Base-by-base conservation (phyloP, 768 basidiomycete species). In the Albatrellus ellisii region DNA sequence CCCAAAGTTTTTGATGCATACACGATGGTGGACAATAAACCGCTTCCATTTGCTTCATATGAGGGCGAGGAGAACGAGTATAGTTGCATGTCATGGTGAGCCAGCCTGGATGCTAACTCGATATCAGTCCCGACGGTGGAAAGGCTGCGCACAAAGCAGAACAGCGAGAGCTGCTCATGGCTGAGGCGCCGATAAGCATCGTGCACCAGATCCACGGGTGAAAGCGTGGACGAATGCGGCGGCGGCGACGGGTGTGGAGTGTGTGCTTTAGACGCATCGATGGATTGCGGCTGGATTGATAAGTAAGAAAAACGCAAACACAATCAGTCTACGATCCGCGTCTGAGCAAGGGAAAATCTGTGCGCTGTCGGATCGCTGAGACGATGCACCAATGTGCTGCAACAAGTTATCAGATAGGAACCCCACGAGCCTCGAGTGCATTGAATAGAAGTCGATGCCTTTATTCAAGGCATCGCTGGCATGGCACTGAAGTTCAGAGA, bases 71-170 rank as follows among this genome's bases (percentile, higher is more conserved):
- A 67, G 50, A 82, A 76, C 52, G 77, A 70, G 55, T 86, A 88
- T 20, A 72, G 73, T 50, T 81, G 74, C 41, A 81, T 59, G 58
- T 89, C 86, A 54, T 84, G 72, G 44, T 83, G 77, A 6, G 79
- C 73, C 20, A 89, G 70, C 17, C 84, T 70, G 7, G 73, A 70
- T 33, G 79, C 79, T 24, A 87, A 75, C 42, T 84, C 82, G 39
- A 54, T 36, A 46, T 79, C 66, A 36, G 71, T 64, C 31, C 84
- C 85, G 10, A 69, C 61, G 0, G 68, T 75, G 38, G 79, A 75
- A n/a, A 88, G 64, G 44, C 69, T 75, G 47, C 85, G 73, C 32
- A 77, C 71, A 62, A 73, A 72, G 60, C 82, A 75, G 58, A 88
- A 88, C 42, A 88, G 70, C 28, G 77, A 59, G 46, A 88, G 72